A percentile compares a stretch with the other conserved stretches of the same genome.
phyloP scores from a whole-genome alignment of 805 yeast genomes.

The Candida railenensis region DNA sequence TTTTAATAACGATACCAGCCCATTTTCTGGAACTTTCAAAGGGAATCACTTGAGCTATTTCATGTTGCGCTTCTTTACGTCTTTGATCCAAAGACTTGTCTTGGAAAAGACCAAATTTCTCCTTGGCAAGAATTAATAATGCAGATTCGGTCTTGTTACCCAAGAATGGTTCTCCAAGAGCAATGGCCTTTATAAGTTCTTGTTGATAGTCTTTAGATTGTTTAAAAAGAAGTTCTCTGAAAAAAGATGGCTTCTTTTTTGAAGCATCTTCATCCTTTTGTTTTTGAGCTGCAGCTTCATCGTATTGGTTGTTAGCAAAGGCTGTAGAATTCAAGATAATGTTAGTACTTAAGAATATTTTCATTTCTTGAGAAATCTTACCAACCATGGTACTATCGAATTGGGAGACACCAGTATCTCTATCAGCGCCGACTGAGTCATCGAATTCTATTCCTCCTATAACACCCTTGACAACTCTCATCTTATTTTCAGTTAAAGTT shows the following conservation, averaged over 20 bases:
- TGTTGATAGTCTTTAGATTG: constrained; percentile 9
- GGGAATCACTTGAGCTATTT: constrained; percentile 72
- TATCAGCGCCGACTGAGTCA: constrained; percentile 31
- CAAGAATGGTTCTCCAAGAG: constrained; percentile 57
- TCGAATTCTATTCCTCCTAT: constrained; percentile 60
- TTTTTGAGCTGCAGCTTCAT: constrained; percentile 30
- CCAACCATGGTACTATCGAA: constrained; percentile 22
- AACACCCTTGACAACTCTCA: constrained; percentile 83
- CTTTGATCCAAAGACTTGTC: constrained; percentile 44
- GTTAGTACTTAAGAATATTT: constrained; percentile 44
- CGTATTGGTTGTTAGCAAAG: constrained; percentile 63
- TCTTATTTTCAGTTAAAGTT: constrained; percentile 88
- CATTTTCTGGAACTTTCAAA: constrained; percentile 92
- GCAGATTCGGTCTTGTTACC: constrained; percentile 98
- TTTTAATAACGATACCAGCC: constrained; percentile 74
- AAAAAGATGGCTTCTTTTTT: constrained; percentile 29
- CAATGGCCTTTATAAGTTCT: constrained; percentile 12
- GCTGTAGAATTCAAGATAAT: constrained; percentile 84
- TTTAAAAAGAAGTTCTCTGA: constrained; percentile 22
- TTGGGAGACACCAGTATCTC: constrained; percentile 5
- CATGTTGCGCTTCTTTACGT: constrained; percentile 19
- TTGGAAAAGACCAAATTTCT: constrained; percentile 48
- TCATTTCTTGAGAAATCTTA: constrained; percentile 19
- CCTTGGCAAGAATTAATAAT: constrained; percentile 63
- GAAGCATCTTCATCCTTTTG: constrained; percentile 25